phyloP scores from a whole-genome alignment of 345 rosid genomes.

The Turnera subulata region DNA sequence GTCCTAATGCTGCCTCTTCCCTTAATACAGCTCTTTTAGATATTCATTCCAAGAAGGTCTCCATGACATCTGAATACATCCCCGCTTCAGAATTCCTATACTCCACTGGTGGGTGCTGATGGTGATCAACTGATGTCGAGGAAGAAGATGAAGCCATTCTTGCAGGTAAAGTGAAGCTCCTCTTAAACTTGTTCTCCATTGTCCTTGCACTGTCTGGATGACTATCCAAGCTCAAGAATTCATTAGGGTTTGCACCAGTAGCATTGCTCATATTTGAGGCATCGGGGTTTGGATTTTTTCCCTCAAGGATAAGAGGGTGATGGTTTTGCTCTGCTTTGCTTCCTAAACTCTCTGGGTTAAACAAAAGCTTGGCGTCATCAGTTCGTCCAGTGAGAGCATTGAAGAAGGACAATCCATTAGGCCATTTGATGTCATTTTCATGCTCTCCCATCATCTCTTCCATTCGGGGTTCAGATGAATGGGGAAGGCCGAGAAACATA shows the following conservation, averaged over 20 bases:
- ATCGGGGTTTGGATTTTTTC: conserved; percentile 46
- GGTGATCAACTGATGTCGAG: conserved; percentile 59
- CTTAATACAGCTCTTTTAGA: neutral
- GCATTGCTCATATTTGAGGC: conserved; percentile 22
- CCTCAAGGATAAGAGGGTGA: conserved; percentile 28
- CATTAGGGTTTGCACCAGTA: conserved; percentile 42
- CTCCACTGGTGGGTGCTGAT: conserved; percentile 45
- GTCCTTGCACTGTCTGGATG: conserved; percentile 44
- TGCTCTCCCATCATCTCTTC: conserved; percentile 63
- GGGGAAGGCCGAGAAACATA: conserved; percentile 60
- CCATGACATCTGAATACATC: conserved; percentile 70
- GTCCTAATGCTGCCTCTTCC: conserved; percentile 5
- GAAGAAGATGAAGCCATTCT: conserved; percentile 69
- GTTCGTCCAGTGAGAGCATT: conserved; percentile 71
- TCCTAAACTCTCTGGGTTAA: conserved; percentile 52
- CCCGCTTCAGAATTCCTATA: conserved; percentile 53
- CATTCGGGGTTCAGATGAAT: conserved; percentile 39
- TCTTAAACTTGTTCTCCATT: conserved; percentile 69
- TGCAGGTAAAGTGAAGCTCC: conserved; percentile 69
- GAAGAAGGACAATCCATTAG: conserved; percentile 72
- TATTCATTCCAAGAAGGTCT: conserved; percentile 74
- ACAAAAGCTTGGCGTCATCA: conserved; percentile 70
- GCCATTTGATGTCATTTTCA: conserved; percentile 89
- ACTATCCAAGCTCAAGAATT: conserved; percentile 69
- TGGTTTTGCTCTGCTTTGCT: conserved; percentile 39